Base-by-base conservation (phyloP, 805 yeast genomes). In the Saturnispora gosingensis region DNA sequence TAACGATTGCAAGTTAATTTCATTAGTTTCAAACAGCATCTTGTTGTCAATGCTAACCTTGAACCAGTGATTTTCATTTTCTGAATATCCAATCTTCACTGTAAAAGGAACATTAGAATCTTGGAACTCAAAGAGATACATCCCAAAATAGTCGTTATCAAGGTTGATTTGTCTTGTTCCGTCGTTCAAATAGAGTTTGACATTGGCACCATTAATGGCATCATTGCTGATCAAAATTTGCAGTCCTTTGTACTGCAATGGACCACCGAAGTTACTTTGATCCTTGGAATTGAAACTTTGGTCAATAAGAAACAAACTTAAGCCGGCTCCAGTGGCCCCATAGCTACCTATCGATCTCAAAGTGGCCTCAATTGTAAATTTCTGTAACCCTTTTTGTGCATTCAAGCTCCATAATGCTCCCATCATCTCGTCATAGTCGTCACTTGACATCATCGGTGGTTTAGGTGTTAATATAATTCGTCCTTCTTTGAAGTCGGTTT, bases 1-100 rank as follows among this genome's bases (percentile, higher is more conserved):
- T 10, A 64, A 27, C 3, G 59, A 49, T 32, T 78, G 78, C 18
- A 85, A 61, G 35, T 66, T 61, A 36, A 85, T 68, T 50, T 77
- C 65, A 53, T 78, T 75, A 0, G 89, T 81, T 64, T 81, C 81
- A 65, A 85, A 78, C 61, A 89, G 81, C 52, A 85, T 71, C 58
- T 76, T 79, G 63, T 85, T 85, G 65, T 85, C 88, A 47, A 83
- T 69, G 55, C 85, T 88, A n/a, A 85, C 73, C 57, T 83, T 82
- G 53, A 76, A 65, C 40, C 68, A 62, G 7, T 59, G 58, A 22
- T 32, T 30, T 7, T 42, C 20, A 16, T 11, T 44, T 4, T 56
- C 54, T 24, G 79, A 75, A 59, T 83, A 83, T 8, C 83, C 78
- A 13, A 85, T 57, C 66, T 88, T 77, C n/a, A 84, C 49, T 1